A percentile compares a stretch with the other conserved stretches of the same genome.
Conservation (phyloP, 331 rosid species). For the Stylosanthes scabra region DNA sequence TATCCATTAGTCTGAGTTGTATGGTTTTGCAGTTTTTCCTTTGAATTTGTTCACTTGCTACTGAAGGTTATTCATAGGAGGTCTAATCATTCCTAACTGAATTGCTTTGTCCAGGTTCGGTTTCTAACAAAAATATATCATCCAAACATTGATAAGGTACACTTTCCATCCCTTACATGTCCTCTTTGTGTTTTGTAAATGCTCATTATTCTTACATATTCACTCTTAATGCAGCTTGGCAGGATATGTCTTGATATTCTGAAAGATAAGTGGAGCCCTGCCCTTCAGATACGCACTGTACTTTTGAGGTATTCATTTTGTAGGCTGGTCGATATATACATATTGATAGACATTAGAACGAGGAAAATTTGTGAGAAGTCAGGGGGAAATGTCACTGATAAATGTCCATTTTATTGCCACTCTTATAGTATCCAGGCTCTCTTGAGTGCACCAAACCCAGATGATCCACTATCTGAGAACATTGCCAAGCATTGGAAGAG, state of each 20-base stretch:
- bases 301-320: slow-evolving; percentile 79
- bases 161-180: slow-evolving; percentile 26
- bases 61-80: slow-evolving; percentile 19
- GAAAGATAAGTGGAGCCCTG: slow-evolving; percentile 99
- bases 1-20: background rate
- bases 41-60: background rate
- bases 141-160: slow-evolving; percentile 97
- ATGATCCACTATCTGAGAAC: slow-evolving; percentile 98
- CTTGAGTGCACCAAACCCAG: slow-evolving; percentile 98
- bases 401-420: slow-evolving; percentile 20
- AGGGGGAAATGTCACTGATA: slow-evolving; percentile 1
- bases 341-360: background rate
- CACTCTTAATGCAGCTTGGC: slow-evolving; percentile 70
- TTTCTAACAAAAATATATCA: slow-evolving; percentile 96
- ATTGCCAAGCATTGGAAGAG: slow-evolving; percentile 98
- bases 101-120: slow-evolving; percentile 70
- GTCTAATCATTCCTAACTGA: slow-evolving; percentile 25
- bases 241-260: slow-evolving; percentile 98
- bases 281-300: slow-evolving; percentile 95
- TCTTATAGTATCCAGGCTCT: slow-evolving; percentile 89
- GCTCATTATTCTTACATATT: slow-evolving; percentile 21
- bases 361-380: background rate
- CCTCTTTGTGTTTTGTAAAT: background rate
- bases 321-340: slow-evolving; percentile 3
- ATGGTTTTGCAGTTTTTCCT: slow-evolving; percentile 3